Percentiles rank a stretch among this genome's conserved stretches.
Conservation (phyloP, 257 asterid genomes). For the Scutellaria minor region DNA sequence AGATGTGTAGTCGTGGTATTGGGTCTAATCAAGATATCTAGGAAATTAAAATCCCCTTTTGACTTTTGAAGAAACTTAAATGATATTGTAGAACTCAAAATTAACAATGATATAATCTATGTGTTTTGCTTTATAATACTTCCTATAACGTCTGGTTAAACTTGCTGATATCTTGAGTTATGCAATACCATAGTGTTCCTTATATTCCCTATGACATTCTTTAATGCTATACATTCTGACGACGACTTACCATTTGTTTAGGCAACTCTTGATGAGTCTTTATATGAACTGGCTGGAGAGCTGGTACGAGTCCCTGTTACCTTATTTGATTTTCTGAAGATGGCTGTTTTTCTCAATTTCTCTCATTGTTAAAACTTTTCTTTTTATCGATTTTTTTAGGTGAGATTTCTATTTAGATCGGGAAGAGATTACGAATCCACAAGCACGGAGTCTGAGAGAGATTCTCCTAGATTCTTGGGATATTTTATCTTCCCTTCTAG, state of each 20-base stretch:
- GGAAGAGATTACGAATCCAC: slow-evolving; percentile 94
- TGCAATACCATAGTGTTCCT: slow-evolving; percentile 26
- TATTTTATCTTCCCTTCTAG: slow-evolving; percentile 83
- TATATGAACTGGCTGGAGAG: slow-evolving; percentile 98
- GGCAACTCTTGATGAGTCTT: slow-evolving; percentile 96
- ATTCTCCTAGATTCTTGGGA: slow-evolving; percentile 91
- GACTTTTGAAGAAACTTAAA: slow-evolving; percentile 19
- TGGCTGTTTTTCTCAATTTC: slow-evolving; percentile 22
- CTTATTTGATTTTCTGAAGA: slow-evolving; percentile 29
- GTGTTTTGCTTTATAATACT: neutral
- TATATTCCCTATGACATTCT: slow-evolving; percentile 26
- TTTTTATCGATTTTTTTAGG: slow-evolving; percentile 47
- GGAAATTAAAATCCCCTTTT: neutral
- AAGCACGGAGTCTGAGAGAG: slow-evolving; percentile 64
- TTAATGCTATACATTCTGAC: slow-evolving; percentile 40
- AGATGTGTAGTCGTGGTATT: slow-evolving; percentile 7
- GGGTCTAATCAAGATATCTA: slow-evolving; percentile 8
- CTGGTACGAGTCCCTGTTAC: slow-evolving; percentile 64
- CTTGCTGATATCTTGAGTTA: slow-evolving; percentile 26
- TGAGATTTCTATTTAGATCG: slow-evolving; percentile 95
- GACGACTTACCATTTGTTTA: slow-evolving; percentile 45
- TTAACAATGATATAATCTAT: slow-evolving; percentile 8
- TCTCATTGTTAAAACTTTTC: slow-evolving; percentile 5
- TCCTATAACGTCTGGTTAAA: slow-evolving; percentile 8
- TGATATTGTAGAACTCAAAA: slow-evolving; percentile 22